A percentile compares a stretch with the other conserved stretches of the same genome.
Conservation (phyloP, 2,329 filamentous ascomycete species). For the Clonostachys rhizophaga region DNA sequence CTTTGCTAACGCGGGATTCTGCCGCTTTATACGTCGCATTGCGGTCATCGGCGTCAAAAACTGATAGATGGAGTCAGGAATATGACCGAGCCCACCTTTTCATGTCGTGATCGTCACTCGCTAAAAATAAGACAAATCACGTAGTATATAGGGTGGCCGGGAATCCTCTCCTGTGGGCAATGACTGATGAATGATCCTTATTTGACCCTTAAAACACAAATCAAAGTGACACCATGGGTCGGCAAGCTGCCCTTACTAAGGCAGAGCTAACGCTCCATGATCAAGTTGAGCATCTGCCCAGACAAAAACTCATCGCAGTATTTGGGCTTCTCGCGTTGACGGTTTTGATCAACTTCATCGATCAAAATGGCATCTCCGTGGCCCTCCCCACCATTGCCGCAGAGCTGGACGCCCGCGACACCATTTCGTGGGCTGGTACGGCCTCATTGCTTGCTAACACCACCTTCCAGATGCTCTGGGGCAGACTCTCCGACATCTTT, state of each 20-base stretch:
- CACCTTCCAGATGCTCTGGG: constrained; percentile 61
- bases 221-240: not conserved
- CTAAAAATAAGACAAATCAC: too few relatives aligned
- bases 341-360: constrained; percentile 49
- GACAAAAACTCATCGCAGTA: constrained; percentile 40
- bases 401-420: constrained; percentile 37
- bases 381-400: constrained; percentile 46
- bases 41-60: too few relatives aligned
- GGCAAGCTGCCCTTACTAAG: constrained; percentile 1
- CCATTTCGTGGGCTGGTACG: constrained; percentile 52
- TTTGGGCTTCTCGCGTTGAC: constrained; percentile 46
- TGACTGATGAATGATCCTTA: too few relatives aligned
- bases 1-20: too few relatives aligned
- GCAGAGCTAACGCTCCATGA: constrained; percentile 44
- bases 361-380: constrained; percentile 50
- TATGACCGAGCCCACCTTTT: too few relatives aligned
- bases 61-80: too few relatives aligned
- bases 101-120: too few relatives aligned
- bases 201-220: too few relatives aligned
- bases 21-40: too few relatives aligned
- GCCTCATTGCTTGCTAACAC: constrained; percentile 52
- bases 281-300: constrained; percentile 53
- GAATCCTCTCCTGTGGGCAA: too few relatives aligned
- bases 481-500: constrained; percentile 56
- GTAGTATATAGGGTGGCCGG: too few relatives aligned